These are phyloP conservation scores for Ceratocystis destructans DNA, from an alignment of 2,329 filamentous ascomycete species.

Conservation along the genomic window DNA sequence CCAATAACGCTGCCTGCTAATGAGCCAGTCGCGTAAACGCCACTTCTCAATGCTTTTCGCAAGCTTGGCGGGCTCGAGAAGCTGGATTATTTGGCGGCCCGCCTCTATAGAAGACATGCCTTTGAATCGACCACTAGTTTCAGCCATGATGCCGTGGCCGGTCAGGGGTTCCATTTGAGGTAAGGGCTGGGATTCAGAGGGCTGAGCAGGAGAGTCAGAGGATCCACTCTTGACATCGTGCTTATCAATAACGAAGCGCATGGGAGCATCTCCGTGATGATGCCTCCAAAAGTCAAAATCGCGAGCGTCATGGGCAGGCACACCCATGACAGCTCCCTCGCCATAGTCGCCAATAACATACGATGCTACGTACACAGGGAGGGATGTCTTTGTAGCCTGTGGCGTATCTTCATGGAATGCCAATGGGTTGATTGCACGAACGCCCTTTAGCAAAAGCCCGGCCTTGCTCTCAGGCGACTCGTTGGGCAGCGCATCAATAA, in stretches of 20 bases:
- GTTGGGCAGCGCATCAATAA: conserved; percentile 49
- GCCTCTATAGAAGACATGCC: conserved; percentile 51
- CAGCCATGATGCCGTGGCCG: conserved; percentile 53
- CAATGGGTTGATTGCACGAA: conserved; percentile 54
- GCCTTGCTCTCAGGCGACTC: conserved; percentile 44
- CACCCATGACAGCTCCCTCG: conserved; percentile 82
- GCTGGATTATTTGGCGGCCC: conserved; percentile 43
- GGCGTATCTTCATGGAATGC: conserved; percentile 39
- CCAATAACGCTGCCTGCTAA: conserved; percentile 89
- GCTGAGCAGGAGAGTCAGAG: background rate
- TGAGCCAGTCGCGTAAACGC: conserved; percentile 77
- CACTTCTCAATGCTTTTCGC: conserved; percentile 56
- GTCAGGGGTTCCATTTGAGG: conserved; percentile 40
- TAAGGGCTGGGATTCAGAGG: conserved; percentile 24
- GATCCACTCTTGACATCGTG: conserved; percentile 21
- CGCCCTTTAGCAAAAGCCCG: conserved; percentile 51
- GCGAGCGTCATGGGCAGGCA: conserved; percentile 68
- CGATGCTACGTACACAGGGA: conserved; percentile 69
- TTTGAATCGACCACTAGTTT: conserved; percentile 49
- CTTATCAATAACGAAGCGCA: conserved; percentile 46
- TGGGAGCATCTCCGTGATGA: conserved; percentile 46
- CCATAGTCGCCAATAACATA: conserved; percentile 80
- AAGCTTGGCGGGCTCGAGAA: conserved; percentile 41
- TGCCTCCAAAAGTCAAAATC: conserved; percentile 70
- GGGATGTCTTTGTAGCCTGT: conserved; percentile 37